phyloP scores from a whole-genome alignment of 306 rosid genomes.

The Trifolium pratense region DNA sequence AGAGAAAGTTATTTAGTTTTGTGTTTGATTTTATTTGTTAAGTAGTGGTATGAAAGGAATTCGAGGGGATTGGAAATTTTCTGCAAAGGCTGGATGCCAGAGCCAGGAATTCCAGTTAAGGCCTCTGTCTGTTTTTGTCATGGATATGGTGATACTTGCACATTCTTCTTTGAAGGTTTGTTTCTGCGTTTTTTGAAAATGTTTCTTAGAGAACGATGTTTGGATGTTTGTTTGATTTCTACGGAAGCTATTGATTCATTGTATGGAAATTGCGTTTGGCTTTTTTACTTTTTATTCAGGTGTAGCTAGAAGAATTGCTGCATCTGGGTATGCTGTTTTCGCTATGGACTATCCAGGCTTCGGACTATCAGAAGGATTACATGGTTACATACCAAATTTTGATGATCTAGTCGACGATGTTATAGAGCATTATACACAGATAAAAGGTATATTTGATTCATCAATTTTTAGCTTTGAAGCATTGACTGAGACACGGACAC shows the following conservation, averaged over 20 bases:
- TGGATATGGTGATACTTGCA: constrained; percentile 98
- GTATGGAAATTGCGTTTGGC: constrained; percentile 3
- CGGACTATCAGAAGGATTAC: constrained; percentile 91
- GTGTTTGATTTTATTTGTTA: constrained; percentile 2
- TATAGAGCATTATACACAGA: constrained; percentile 68
- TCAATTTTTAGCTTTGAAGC: background rate
- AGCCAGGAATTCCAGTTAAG: constrained; percentile 59
- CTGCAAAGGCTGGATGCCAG: constrained; percentile 77
- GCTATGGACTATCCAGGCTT: constrained; percentile 95
- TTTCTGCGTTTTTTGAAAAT: constrained; percentile 6
- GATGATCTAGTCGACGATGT: constrained; percentile 73
- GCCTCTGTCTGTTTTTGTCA: constrained; percentile 83
- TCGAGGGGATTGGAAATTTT: constrained; percentile 77
- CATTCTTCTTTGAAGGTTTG: constrained; percentile 96
- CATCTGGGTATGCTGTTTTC: constrained; percentile 71
- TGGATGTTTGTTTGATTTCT: background rate
- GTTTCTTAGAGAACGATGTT: background rate
- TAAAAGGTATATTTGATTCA: constrained; percentile 59
- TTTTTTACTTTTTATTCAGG: constrained; percentile 54
- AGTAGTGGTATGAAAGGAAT: constrained; percentile 81
- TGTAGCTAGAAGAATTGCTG: constrained; percentile 76
- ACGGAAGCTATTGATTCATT: background rate
- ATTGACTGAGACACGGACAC: background rate
- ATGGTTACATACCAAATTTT: constrained; percentile 77
- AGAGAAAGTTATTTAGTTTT: background rate